Evolutionary conservation across 441 rosid genomes (phyloP).

Genomic region (Gossypium davidsonii): DNA sequence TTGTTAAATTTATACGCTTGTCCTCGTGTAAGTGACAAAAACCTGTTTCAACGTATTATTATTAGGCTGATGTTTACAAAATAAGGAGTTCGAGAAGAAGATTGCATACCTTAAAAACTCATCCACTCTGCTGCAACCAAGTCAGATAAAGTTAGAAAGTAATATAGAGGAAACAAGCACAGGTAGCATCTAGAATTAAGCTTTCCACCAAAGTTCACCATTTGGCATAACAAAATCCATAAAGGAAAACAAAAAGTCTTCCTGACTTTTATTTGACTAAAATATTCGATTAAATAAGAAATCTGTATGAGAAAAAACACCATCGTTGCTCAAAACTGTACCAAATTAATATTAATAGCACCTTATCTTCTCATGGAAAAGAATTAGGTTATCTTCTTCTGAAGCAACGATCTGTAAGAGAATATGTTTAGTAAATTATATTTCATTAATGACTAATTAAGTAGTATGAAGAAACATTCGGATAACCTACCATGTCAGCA

Average conservation of each 20-base stretch:
- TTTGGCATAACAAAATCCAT: neutral
- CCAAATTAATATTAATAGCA: conserved; percentile 23
- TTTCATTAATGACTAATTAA: neutral
- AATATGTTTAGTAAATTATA: conserved; percentile 13
- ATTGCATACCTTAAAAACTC: conserved; percentile 78
- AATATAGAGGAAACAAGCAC: conserved; percentile 11
- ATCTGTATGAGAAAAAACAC: neutral
- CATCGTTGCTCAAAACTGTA: conserved; percentile 9
- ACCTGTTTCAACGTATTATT: neutral
- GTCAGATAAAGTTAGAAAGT: conserved; percentile 22
- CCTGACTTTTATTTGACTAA: neutral
- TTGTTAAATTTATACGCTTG: neutral
- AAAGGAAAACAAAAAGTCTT: neutral
- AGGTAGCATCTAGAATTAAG: conserved; percentile 20
- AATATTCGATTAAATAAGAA: neutral
- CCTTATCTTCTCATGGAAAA: conserved; percentile 94
- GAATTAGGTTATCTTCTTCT: conserved; percentile 82
- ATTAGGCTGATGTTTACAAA: conserved; percentile 2
- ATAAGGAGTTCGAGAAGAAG: conserved; percentile 7
- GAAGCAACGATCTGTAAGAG: conserved; percentile 73
- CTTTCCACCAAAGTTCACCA: conserved; percentile 16
- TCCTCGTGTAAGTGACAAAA: neutral
- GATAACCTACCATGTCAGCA: conserved; percentile 74
- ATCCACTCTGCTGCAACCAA: conserved; percentile 64
- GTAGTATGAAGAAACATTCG: neutral